phyloP scores from a whole-genome alignment of 2,329 filamentous ascomycete genomes.

The Emericellopsis atlantica region DNA sequence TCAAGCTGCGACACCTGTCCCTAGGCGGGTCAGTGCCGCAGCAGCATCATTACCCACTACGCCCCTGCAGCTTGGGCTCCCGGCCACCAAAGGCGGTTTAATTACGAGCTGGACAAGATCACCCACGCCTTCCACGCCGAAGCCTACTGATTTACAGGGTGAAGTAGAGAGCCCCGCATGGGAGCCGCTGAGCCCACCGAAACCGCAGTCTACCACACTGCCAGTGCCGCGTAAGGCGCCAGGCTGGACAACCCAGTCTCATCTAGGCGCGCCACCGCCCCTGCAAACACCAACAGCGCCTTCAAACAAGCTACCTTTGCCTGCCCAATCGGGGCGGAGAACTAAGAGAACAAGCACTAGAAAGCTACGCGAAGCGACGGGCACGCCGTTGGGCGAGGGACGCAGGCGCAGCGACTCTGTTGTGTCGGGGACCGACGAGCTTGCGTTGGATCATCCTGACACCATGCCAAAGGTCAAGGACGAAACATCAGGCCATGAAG shows the following conservation, averaged over 20 bases:
- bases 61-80: constrained; percentile 10
- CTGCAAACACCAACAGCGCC: too few species aligned
- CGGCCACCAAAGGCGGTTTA: constrained; percentile 18
- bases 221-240: background rate
- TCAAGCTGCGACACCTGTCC: constrained; percentile 20
- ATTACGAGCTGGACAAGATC: constrained; percentile 48
- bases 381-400: background rate
- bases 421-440: constrained; percentile 33
- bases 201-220: constrained; percentile 13
- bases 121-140: constrained; percentile 46
- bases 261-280: too few species aligned
- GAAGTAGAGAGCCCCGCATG: constrained; percentile 38
- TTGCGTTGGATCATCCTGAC: constrained; percentile 27
- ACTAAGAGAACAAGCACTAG: background rate
- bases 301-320: too few species aligned
- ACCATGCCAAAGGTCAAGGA: constrained; percentile 38
- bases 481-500: constrained; percentile 41
- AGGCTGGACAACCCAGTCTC: too few species aligned
- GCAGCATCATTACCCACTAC: constrained; percentile 22
- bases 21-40: constrained; percentile 16
- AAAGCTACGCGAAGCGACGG: background rate
- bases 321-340: background rate
- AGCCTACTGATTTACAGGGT: constrained; percentile 11
- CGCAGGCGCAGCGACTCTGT: constrained; percentile 28
- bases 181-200: constrained; percentile 46